phyloP scores from a whole-genome alignment of 2,329 filamentous ascomycete genomes.

The Colletotrichum sp. region DNA sequence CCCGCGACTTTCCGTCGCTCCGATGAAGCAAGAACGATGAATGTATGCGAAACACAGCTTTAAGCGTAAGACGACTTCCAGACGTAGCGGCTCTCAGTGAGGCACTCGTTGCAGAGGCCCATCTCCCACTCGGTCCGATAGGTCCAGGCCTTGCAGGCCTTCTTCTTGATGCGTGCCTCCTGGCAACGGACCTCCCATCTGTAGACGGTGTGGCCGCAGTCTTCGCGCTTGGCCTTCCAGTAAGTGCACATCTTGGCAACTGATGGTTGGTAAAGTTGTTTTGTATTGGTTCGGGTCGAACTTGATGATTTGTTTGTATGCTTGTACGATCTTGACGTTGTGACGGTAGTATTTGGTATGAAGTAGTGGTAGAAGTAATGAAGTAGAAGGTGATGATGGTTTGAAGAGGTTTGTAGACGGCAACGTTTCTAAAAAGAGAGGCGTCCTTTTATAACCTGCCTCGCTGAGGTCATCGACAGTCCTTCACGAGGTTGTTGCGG shows the following conservation, averaged over 20 bases:
- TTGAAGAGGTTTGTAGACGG: neutral
- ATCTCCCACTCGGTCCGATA: neutral
- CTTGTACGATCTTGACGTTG: neutral
- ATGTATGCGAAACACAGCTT: neutral
- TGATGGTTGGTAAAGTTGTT: neutral
- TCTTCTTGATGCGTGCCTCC: neutral
- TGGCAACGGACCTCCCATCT: neutral
- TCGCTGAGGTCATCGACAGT: neutral
- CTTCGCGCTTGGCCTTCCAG: neutral
- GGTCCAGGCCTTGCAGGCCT: neutral
- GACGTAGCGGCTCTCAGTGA: neutral
- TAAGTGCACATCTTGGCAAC: neutral
- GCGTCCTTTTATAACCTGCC: neutral
- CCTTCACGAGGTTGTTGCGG: neutral
- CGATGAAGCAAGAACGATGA: neutral
- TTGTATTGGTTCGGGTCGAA: neutral
- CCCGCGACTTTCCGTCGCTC: neutral
- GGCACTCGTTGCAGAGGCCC: conserved; percentile 1
- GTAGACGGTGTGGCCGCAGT: neutral
- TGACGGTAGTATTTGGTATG: neutral
- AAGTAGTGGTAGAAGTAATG: neutral
- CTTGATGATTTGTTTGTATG: neutral
- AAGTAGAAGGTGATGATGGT: neutral
- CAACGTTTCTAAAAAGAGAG: neutral
- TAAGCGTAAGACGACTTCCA: neutral